A percentile compares a stretch with the other conserved stretches of the same genome.
phyloP scores from a whole-genome alignment of 2,329 filamentous ascomycete genomes.

The Falciphora oryzae region DNA sequence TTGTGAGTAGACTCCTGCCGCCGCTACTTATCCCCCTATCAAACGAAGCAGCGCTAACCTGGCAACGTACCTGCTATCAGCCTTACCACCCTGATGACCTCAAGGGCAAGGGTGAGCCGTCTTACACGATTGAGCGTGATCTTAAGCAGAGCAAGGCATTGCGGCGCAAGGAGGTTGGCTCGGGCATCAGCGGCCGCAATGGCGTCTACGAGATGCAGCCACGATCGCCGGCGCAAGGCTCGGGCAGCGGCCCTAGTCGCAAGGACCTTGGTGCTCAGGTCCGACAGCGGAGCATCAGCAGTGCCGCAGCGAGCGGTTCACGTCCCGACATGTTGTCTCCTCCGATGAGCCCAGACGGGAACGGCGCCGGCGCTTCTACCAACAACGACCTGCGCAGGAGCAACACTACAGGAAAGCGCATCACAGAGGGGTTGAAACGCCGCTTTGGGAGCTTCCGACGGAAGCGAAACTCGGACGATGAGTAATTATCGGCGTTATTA shows the following conservation, averaged over 20 bases:
- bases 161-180: conserved; percentile 22
- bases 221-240: conserved; percentile 7
- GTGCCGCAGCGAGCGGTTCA: conserved; percentile 19
- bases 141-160: conserved; percentile 51
- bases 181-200: conserved; percentile 22
- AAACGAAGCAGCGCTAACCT: conserved; percentile 10
- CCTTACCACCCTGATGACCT: conserved; percentile 70
- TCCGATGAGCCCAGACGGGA: background rate
- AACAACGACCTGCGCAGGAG: conserved; percentile 28
- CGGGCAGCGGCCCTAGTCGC: conserved; percentile 4
- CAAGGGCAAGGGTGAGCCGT: conserved; percentile 78
- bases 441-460: conserved; percentile 47
- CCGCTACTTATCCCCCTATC: background rate
- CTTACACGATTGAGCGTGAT: conserved; percentile 63
- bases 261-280: conserved; percentile 22
- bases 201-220: conserved; percentile 42
- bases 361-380: conserved; percentile 18
- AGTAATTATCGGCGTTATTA: background rate
- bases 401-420: conserved; percentile 36
- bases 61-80: conserved; percentile 26
- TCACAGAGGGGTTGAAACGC: conserved; percentile 47
- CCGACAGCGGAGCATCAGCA: conserved; percentile 41
- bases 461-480: conserved; percentile 28
- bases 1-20: conserved; percentile 46
- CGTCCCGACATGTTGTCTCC: background rate